Conservation (phyloP, 2,329 filamentous ascomycete species). For the Pseudocercospora musae region DNA sequence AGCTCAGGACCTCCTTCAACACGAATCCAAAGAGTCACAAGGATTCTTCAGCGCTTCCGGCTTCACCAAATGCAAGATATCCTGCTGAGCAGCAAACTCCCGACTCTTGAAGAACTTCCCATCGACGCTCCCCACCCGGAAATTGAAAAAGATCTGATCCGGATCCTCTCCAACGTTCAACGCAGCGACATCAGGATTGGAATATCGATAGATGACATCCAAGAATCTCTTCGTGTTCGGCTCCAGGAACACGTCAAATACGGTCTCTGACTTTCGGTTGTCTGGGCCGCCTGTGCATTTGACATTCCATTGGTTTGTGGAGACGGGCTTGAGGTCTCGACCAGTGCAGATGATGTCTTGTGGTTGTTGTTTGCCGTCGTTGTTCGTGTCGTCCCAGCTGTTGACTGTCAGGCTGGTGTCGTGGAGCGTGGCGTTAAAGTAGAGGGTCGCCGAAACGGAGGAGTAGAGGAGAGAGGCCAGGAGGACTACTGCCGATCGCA, state of each 20-base stretch:
- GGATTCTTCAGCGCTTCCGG: conserved; percentile 20
- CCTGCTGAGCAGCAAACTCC: conserved; percentile 20
- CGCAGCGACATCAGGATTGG: conserved; percentile 13
- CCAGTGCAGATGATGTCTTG: conserved; percentile 20
- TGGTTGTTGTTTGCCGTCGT: conserved; percentile 16
- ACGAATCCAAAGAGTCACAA: conserved; percentile 19
- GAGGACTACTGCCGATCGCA: not conserved
- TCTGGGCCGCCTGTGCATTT: conserved; percentile 13
- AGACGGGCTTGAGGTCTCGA: conserved; percentile 2
- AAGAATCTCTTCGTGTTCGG: conserved; percentile 18
- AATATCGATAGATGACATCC: conserved; percentile 21
- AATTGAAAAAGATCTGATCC: conserved; percentile 21
- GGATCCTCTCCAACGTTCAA: conserved; percentile 10
- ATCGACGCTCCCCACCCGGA: conserved; percentile 17
- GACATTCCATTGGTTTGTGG: conserved; percentile 13
- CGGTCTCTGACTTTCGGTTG: conserved; percentile 14
- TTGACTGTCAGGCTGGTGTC: conserved; percentile 17
- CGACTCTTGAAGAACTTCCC: conserved; percentile 19
- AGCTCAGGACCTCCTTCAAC: not conserved
- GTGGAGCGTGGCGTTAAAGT: conserved; percentile 20
- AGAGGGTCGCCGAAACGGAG: conserved; percentile 7
- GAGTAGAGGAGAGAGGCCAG: not conserved
- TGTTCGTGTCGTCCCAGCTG: conserved; percentile 22
- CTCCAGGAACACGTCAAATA: conserved; percentile 21
- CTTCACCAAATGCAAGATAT: conserved; percentile 17